Evolutionary conservation across 495 filamentous ascomycete species (phyloP), one percentile per base, ranked within the genome.

Genomic region (Podospora comata): DNA sequence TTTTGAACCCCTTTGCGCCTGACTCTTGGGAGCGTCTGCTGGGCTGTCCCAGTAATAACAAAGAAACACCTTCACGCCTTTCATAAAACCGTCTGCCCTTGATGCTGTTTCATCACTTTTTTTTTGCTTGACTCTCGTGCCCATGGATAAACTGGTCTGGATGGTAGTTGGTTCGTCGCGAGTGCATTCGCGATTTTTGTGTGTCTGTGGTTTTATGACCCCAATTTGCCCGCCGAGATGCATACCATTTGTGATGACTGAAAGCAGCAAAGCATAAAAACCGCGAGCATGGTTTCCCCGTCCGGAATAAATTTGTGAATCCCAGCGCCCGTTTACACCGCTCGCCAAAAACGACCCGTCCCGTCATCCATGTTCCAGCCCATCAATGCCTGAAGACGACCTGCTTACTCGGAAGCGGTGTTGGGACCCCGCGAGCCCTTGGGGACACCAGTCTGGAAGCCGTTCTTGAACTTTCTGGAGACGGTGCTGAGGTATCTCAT

Each of bases 401-500:
- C 53, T 61, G 3, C 66, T 71, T 70, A 69, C 61, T 66, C 58
- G 67, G 69, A 72, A 68, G 74, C 55, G 58, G 64, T 62, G 64
- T 70, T 65, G 62, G 88, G 83, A 56, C 92, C 93, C 75, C 88
- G 85, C 69, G 95, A 85, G 73, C 90, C 91, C 88, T 96, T 95
- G 75, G 92, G 94, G 72, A 84, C 81, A 73, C 95, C 95, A 67
- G 85, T 89, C 85, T 91, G 93, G 90, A 99, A 99, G 72, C 93
- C 93, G 85, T 99, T 98, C 84, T 89, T 91, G 87, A 96, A 96
- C 80, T 86, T 87, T 78, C 94, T 89, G 75, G 94, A 85, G 77
- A 98, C 88, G 73, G 85, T 87, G 85, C 94, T 94, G 80, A 98
- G 88, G 85, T 93, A 90, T 68, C 92, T 85, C 90, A 93, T 93